A percentile compares a stretch with the other conserved stretches of the same genome.
phyloP scores from a whole-genome alignment of 164 flowering plant genomes.

The Nymphaea thermarum region DNA sequence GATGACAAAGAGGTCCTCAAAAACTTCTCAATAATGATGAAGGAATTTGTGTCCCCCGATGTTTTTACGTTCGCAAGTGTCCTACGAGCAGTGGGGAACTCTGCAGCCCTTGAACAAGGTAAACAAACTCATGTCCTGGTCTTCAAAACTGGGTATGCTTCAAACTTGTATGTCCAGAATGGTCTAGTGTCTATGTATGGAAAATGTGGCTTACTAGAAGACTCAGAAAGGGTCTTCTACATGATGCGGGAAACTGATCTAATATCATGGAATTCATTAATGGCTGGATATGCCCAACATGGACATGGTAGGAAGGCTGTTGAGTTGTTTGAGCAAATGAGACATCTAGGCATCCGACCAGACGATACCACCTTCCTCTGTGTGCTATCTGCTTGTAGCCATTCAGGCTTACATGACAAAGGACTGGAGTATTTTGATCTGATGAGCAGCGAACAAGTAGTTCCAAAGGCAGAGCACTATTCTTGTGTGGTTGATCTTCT shows the following conservation, averaged over 20 bases:
- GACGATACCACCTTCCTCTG: constrained; percentile 31
- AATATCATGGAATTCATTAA: constrained; percentile 49
- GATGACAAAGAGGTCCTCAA: constrained; percentile 23
- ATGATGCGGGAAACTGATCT: constrained; percentile 27
- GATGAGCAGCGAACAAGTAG: constrained; percentile 19
- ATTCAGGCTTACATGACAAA: constrained; percentile 36
- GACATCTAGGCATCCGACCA: constrained; percentile 18
- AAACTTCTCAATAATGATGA: constrained; percentile 31
- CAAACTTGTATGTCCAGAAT: constrained; percentile 27
- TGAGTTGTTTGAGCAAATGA: constrained; percentile 43
- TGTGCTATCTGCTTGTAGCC: constrained; percentile 45
- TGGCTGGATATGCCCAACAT: constrained; percentile 37
- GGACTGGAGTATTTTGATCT: constrained; percentile 32
- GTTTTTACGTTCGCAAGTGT: constrained; percentile 27
- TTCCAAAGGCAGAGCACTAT: constrained; percentile 31
- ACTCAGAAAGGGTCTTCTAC: constrained; percentile 27
- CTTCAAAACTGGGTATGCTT: constrained; percentile 26
- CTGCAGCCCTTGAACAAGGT: constrained; percentile 37
- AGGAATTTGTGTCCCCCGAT: constrained; percentile 18
- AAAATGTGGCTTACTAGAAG: constrained; percentile 36
- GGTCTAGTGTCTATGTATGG: constrained; percentile 52
- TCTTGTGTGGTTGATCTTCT: constrained; percentile 36
- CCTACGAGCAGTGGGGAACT: constrained; percentile 28
- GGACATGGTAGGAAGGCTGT: constrained; percentile 37
- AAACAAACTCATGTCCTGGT: constrained; percentile 37